Percentiles rank a stretch among this genome's conserved stretches.
Evolutionary conservation across 176 grass and related monocot genomes (phyloP).

Genomic region (Aegilops speltoides): DNA sequence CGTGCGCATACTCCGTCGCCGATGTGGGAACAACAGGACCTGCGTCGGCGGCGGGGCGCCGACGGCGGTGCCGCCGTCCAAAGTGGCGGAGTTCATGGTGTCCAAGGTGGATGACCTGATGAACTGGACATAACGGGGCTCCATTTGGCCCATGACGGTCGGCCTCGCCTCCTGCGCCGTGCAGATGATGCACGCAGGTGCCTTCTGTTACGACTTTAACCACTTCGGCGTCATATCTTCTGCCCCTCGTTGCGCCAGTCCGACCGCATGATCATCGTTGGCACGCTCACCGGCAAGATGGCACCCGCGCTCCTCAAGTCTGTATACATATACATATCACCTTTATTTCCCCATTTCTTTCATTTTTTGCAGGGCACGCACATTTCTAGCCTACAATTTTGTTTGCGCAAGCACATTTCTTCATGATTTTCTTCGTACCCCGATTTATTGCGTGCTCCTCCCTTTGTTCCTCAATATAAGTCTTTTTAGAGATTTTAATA

Average conservation of each 20-base stretch:
- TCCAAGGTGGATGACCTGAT: conserved; percentile 90
- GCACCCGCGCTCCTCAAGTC: conserved; percentile 84
- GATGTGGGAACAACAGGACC: conserved; percentile 27
- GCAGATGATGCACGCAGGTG: conserved; percentile 91
- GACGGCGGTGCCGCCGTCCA: conserved; percentile 42
- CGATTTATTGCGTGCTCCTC: no score
- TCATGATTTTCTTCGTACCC: no score
- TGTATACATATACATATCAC: neutral
- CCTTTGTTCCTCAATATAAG: no score
- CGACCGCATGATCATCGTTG: conserved; percentile 89
- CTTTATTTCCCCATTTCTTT: no score
- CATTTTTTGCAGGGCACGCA: no score
- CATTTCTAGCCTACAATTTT: no score
- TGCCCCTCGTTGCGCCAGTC: conserved; percentile 77
- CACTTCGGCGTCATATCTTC: conserved; percentile 81
- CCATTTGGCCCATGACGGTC: conserved; percentile 92
- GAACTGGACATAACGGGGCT: conserved; percentile 77
- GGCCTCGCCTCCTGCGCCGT: conserved; percentile 87
- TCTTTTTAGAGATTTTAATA: no score
- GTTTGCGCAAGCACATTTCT: no score
- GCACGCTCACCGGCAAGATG: conserved; percentile 87
- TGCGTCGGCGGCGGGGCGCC: no score
- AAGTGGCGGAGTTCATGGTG: conserved; percentile 78
- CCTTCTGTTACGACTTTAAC: conserved; percentile 83
- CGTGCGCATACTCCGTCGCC: neutral